Conservation (phyloP, 768 basidiomycete species). For the Phlebiopsis flavidoalba region DNA sequence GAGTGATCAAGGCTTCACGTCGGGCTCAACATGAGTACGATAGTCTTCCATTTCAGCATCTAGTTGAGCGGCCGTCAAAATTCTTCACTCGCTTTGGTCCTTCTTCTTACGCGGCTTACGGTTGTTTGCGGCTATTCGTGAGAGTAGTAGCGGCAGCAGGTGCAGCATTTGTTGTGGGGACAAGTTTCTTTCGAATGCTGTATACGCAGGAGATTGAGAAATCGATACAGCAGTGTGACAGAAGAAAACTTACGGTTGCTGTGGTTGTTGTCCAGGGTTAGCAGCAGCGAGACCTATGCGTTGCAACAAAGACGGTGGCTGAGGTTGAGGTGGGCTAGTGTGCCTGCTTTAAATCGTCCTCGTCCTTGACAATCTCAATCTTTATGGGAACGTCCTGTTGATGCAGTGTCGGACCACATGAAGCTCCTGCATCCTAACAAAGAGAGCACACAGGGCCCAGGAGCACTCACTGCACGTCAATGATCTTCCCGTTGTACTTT, state of each 20-base stretch:
- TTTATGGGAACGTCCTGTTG: slow-evolving; percentile 61
- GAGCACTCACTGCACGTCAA: slow-evolving; percentile 51
- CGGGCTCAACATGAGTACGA: slow-evolving; percentile 36
- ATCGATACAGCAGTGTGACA: background rate
- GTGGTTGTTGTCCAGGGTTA: background rate
- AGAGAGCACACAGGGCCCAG: background rate
- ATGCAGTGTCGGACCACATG: background rate
- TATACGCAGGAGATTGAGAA: background rate
- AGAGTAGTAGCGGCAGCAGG: background rate
- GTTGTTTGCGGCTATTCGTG: slow-evolving; percentile 1
- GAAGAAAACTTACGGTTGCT: background rate
- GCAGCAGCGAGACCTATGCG: slow-evolving; percentile 24
- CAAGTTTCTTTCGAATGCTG: background rate
- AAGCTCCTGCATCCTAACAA: slow-evolving; percentile 1
- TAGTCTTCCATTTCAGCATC: slow-evolving; percentile 84
- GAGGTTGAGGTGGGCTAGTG: slow-evolving; percentile 21
- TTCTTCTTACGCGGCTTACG: slow-evolving; percentile 45
- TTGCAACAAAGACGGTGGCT: slow-evolving; percentile 33
- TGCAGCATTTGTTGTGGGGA: background rate
- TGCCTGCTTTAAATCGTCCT: slow-evolving; percentile 22
- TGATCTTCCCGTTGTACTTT: slow-evolving; percentile 74
- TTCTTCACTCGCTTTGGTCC: slow-evolving; percentile 74
- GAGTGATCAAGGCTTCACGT: background rate
- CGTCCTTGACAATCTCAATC: slow-evolving; percentile 55
- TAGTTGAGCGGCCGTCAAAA: slow-evolving; percentile 55